Evolutionary conservation across 768 basidiomycete genomes (phyloP), one percentile per base, ranked within the genome.

Genomic region (Mycena capillaripes): DNA sequence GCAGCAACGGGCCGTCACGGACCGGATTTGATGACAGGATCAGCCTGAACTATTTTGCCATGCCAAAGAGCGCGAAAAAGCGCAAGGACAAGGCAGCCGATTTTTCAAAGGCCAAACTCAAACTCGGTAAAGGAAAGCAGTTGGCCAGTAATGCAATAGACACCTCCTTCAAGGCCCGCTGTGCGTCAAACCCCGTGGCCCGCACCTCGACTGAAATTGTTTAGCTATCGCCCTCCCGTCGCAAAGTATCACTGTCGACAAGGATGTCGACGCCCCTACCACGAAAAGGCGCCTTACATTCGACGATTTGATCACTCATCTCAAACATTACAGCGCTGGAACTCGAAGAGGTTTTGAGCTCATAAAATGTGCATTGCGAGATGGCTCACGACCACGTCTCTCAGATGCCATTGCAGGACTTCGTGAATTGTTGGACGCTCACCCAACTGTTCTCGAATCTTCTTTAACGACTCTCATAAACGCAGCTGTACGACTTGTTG

Each of bases 61-160:
- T 98, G 96, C 96, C 96, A 17, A 97, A 97, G 83, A 93, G 90
- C 74, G 85, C 91, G 7, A 97, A 94, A 82, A 96, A 95, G 82
- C 92, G 90, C 79, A 97, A 92, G 78, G 95, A 93, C 73, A 96
- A 95, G 79, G 91, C 89, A 2, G 93, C 93, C 55, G 97, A 98
- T 81, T 98, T 98, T 76, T 88, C 91, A 96, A 98, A 97, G 95
- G 91, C 95, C 29, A 98, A 95, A 81, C 87, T 98, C 42, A 99
- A 98, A 82, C 93, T 99, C 59, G 97, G 97, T 40, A 99, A 97
- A 81, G 96, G 95, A 52, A 99, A 97, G 81, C 90, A 93, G 76
- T 79, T 85, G 12, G 87, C 96, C 12, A 87, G 84, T 55, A 99
- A 99, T 87, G 95, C 90, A 7, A 90, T 98, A 75, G 95, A 99